phyloP scores from a whole-genome alignment of 495 filamentous ascomycete genomes.

The Penicillium roqueforti region DNA sequence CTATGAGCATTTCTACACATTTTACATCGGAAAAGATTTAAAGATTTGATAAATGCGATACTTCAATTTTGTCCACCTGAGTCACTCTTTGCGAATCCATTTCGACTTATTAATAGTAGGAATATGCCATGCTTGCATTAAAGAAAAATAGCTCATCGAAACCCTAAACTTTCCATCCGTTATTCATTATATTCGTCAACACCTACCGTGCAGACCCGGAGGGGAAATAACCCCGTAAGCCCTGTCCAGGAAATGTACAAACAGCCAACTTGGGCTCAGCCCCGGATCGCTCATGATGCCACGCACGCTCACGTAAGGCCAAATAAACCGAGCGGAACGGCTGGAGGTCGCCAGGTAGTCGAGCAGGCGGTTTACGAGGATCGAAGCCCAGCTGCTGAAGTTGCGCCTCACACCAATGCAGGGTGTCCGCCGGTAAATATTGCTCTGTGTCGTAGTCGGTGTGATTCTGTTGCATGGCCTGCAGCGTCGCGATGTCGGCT shows the following conservation, averaged over 20 bases:
- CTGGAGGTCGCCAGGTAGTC: conserved; percentile 4
- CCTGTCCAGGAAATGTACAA: not conserved
- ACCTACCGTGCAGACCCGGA: not conserved
- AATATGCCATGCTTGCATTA: not conserved
- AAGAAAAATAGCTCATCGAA: not conserved
- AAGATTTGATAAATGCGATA: not conserved
- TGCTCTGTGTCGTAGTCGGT: not conserved
- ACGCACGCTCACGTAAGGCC: conserved; percentile 4
- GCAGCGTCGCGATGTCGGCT: conserved; percentile 4
- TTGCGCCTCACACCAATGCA: conserved; percentile 6
- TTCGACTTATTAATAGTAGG: not conserved
- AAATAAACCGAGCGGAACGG: conserved; percentile 7
- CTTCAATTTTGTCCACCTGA: not conserved
- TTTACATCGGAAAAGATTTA: not conserved
- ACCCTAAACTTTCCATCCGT: not conserved
- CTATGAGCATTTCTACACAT: not conserved
- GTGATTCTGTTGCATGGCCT: conserved; percentile 3
- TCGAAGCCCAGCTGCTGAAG: conserved; percentile 7
- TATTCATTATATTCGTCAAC: conserved; percentile 3
- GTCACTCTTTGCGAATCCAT: not conserved
- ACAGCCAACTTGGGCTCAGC: conserved; percentile 3
- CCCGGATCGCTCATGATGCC: conserved; percentile 1
- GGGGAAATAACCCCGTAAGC: conserved; percentile 3
- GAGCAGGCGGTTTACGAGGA: conserved; percentile 1
- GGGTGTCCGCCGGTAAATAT: conserved; percentile 1